phyloP scores from a whole-genome alignment of 495 filamentous ascomycete species.

The Penicillium cosmopolitanum region DNA sequence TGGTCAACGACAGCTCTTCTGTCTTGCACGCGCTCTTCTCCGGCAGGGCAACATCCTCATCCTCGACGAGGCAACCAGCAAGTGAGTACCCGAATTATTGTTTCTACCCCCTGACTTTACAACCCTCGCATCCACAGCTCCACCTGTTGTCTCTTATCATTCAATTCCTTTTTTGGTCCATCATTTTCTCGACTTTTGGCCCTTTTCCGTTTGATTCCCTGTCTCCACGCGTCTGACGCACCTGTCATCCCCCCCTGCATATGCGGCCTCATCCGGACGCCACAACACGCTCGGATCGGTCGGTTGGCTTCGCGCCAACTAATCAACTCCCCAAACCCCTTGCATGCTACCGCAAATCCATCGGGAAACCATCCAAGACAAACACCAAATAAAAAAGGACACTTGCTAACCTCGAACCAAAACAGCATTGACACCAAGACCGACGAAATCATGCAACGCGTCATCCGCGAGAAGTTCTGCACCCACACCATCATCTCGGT shows the following conservation, averaged over 20 bases:
- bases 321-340: slow-evolving; percentile 12
- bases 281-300: slow-evolving; percentile 14
- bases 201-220: background rate
- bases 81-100: slow-evolving; percentile 36
- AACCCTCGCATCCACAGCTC: slow-evolving; percentile 19
- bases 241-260: slow-evolving; percentile 33
- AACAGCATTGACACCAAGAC: slow-evolving; percentile 58
- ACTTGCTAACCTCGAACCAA: slow-evolving; percentile 7
- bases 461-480: slow-evolving; percentile 61
- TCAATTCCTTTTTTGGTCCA: slow-evolving; percentile 6
- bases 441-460: slow-evolving; percentile 59
- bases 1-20: slow-evolving; percentile 68
- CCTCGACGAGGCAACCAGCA: slow-evolving; percentile 58
- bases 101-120: slow-evolving; percentile 19
- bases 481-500: slow-evolving; percentile 64
- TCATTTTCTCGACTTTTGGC: background rate
- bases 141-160: slow-evolving; percentile 7
- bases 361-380: background rate
- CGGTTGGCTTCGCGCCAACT: background rate
- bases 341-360: slow-evolving; percentile 14
- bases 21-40: slow-evolving; percentile 64
- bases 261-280: slow-evolving; percentile 27
- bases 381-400: background rate
- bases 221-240: slow-evolving; percentile 4
- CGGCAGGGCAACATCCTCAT: slow-evolving; percentile 49